Evolutionary conservation across 208 protist genomes (phyloP), one percentile per base, ranked within the genome.

Genomic region (Crithidia bombi): DNA sequence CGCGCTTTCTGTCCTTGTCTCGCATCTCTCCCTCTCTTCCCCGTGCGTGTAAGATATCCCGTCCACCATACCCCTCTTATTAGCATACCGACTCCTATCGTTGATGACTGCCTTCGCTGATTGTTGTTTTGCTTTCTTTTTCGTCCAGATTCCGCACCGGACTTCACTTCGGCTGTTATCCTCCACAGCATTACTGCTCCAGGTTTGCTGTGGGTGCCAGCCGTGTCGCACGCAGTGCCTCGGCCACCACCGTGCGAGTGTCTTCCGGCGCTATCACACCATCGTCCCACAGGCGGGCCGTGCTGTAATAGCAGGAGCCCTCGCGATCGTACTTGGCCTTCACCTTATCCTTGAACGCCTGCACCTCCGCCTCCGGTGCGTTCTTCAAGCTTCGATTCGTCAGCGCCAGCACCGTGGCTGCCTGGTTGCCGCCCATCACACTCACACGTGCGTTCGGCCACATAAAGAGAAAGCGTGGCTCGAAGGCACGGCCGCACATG

Each of bases 361-460:
- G 64, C 56, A 90, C 82, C 30, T 96, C 89, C 43, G 88, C 87
- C 52, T 79, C 73, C 12, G 65, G 28, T 33, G 65, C 63, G 43
- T 61, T 28, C 69, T 82, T 83, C 54, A 89, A 57, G 35, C 79
- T 81, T 12, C 69, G 67, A 64, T 90, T 89, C 58, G 96, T 88
- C 47, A 93, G 66, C 12, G 93, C 67, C 10, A 99, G 82, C 30
- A 98, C 97, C 10, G 74, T 83, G 3, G 95, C 94, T 2, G 97
- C 98, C 78, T 99, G 97, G 62, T 98, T 96, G 51, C 97, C 97
- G 36, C 98, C 97, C 97, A 99, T 99, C 21, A 99, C 98, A 62
- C 85, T 90, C 35, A 99, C 98, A 35, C 92, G 84, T 0, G 97
- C 83, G 73, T 99, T 98, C 19, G 98, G 98, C 97, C 97, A 99